Base-by-base conservation (phyloP, 176 grass and related monocot genomes). In the Juncus inflexus region DNA sequence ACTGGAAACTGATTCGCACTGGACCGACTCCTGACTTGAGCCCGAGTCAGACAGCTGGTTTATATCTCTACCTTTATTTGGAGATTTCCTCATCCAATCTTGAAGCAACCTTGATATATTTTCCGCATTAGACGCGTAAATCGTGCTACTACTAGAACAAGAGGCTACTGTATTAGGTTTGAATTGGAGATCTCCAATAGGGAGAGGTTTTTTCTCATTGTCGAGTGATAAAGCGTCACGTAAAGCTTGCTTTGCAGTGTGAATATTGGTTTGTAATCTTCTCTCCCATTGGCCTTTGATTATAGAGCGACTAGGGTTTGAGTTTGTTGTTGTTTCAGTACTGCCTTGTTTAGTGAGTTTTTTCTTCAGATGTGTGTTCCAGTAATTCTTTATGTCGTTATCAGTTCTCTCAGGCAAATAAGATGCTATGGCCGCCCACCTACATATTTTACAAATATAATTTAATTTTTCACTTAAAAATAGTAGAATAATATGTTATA, bases 301-400 rank as follows among this genome's bases (percentile, higher is more conserved):
- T 11, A 85, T 66, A 6, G 86, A 82, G 35, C 82, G 60, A 52
- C 77, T 56, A 57, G 36, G 40, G 13, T 62, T 10, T 0, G 62
- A 67, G 67, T 76, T 78, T 9, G 64, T 43, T 13, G 35, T 70
- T 2, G 9, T 61, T 14, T 12, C 69, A 2, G 3, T 39, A 2
- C 52, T 52, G 0, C 47, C 67, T 63, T 45, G 76, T 51, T 39
- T 61, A 39, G 53, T 57, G 3, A 90, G 79, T 64, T 90, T 96
- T 19, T 83, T 83, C 91, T 85, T 90, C 67, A 96, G 87, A 68
- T 90, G 87, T 13, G 91, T 96, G 87, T 96, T 96, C 91, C 91
- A 96, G 78, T 87, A 87, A 66, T 96, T 96, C 84, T 96, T 96
- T 76, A 96, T 96, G 87, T 96, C 91, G 64, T 96, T 96, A 67